Percentiles rank a stretch among this genome's conserved stretches.
phyloP scores from a whole-genome alignment of 352 stramenopile genomes.

The Globisporangium spinosum region DNA sequence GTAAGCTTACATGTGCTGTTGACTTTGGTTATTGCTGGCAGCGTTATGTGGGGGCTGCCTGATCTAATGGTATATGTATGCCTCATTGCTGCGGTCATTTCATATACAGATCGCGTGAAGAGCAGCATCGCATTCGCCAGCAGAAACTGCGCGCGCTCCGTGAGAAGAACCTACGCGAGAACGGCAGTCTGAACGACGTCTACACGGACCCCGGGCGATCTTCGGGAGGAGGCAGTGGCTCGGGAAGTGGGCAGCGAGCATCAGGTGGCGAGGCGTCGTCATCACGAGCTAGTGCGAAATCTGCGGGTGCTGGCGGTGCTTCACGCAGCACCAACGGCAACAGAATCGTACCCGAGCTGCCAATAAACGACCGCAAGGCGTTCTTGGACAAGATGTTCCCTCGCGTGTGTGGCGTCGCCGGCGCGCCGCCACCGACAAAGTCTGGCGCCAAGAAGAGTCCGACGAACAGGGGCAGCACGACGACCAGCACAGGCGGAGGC shows the following conservation, averaged over 20 bases:
- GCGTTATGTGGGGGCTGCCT: background rate
- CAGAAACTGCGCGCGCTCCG: slow-evolving; percentile 23
- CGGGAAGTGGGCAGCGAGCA: background rate
- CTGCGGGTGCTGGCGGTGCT: background rate
- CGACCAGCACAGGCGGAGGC: slow-evolving; percentile 12
- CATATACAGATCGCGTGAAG: slow-evolving; percentile 42
- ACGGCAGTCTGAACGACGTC: slow-evolving; percentile 22
- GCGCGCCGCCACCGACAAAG: slow-evolving; percentile 21
- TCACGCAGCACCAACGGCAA: background rate
- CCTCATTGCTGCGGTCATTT: slow-evolving; percentile 9
- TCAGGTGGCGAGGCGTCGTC: background rate
- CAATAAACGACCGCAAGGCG: slow-evolving; percentile 47
- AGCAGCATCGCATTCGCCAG: slow-evolving; percentile 52
- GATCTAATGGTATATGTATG: background rate
- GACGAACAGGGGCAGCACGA: slow-evolving; percentile 9
- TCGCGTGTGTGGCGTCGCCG: slow-evolving; percentile 55
- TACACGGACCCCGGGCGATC: slow-evolving; percentile 5
- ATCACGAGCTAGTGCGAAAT: slow-evolving; percentile 2
- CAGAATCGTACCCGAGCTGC: slow-evolving; percentile 10
- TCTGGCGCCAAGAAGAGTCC: slow-evolving; percentile 30
- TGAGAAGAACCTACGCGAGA: slow-evolving; percentile 24
- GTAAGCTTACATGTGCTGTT: background rate
- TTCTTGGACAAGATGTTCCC: slow-evolving; percentile 81
- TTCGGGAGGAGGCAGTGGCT: background rate
- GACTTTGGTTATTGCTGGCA: background rate